Evolutionary conservation across 2,329 filamentous ascomycete genomes (phyloP), one percentile per base, ranked within the genome.

Genomic region (Fusarium begoniae): DNA sequence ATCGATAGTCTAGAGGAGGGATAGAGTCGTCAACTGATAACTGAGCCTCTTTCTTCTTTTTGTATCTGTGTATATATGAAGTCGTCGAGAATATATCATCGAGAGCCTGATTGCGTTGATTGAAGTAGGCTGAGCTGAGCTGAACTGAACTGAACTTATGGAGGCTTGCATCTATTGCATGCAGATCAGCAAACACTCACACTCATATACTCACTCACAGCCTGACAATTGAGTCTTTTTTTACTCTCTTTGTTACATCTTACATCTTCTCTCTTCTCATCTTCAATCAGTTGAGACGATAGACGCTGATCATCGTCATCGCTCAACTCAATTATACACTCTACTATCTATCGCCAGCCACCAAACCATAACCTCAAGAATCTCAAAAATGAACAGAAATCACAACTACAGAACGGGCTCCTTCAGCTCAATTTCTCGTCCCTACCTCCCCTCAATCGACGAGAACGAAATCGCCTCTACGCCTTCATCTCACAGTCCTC

Each of bases 401-500:
- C 72, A 77, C 22, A 63, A 43, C 55, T 73, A 69, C 47, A 54
- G 68, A 51, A 40, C 47, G 13, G 57, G 64, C 26, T 72, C 73
- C 26, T 48, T 68, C 32, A 70, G 66, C 68, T 77, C 77, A 9
- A 72, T 80, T 56, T 72, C 77, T 53, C 48, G 70, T 79, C 54
- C 79, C 40, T 77, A 78, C 43, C 80, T 85, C 78, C 82, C 83
- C 26, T 77, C 83, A 61, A 83, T 84, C 62, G 78, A 77, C 37
- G 83, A 85, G 75, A 79, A 83, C 69, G 80, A 81, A 54, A 75
- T 77, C 48, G 70, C 69, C 35, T 61, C 60, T 14, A 72, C 64
- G 26, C 71, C 67, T 30, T 72, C 69, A 50, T 68, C 60, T 37
- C 72, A 53, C 24, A 73, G 60, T 9, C 58, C 75, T 17, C 77